Base-by-base conservation (phyloP, 2,329 filamentous ascomycete species). In the Volutella citrinella region DNA sequence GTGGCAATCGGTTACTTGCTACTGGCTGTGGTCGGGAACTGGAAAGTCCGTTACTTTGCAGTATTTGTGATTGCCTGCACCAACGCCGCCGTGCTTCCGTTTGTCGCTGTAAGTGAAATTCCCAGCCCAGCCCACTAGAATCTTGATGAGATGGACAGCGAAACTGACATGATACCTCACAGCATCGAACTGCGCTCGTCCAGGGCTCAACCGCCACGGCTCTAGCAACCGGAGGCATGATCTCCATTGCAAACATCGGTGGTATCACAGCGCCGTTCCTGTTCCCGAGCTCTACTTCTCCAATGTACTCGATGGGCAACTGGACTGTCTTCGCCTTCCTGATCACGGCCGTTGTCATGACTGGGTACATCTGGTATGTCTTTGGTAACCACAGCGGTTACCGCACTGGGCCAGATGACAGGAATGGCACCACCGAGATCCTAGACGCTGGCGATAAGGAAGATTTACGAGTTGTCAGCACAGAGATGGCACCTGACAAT, bases 311-410 rank as follows among this genome's bases (percentile, higher is more conserved):
- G 2, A 58, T 55, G 56, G 55, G 56, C 17, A 59, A 59, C 46
- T 59, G 56, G 56, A 59, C 56, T 10, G 54, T 59, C 4, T 59
- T 59, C 19, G 52, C 42, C 8, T 58, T 58, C 40, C 54, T 59
- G 7, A 36, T 50, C 10, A 27, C 43, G 5, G 49, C 55, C 5
- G 50, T 42, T 6, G 8, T 37, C 4, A 50, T 56, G 26, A 55
- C 55, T 6, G 13, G 45, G 10, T 58, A 55, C 21, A 47, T 53
- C 15, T 59, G 56, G 56, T 55, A 54, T 19, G 46, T 54, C 3
- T 59, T 58, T 31, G 56, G 56, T 17, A 52, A 46, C 32, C 54
- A 58, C 42, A 49, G 54, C 13, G 56, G 56, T 13, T 59, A 59
- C 27, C 34, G 56, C 22, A 55, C 51, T 21, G 54, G 54, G 11